Conservation (phyloP, 805 yeast genomes). For the Saccharomycopsis amapae region DNA sequence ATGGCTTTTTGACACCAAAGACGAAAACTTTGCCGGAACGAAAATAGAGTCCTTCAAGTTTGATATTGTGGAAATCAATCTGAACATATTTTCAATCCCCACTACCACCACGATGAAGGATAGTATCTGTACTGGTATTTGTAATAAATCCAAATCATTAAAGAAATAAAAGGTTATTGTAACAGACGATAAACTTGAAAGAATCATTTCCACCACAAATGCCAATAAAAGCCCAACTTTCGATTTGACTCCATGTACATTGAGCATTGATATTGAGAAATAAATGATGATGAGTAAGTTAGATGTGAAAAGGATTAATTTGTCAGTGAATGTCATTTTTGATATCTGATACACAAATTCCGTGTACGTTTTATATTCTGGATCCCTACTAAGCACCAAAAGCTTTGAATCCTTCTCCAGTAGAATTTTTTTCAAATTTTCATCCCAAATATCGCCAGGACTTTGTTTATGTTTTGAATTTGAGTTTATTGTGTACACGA, state of each 20-base stretch:
- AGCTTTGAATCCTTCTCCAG: neutral
- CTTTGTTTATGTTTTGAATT: constrained; percentile 16
- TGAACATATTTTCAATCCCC: constrained; percentile 42
- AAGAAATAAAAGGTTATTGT: constrained; percentile 36
- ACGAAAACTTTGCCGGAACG: constrained; percentile 34
- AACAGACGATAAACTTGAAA: constrained; percentile 37
- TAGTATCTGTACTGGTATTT: constrained; percentile 35
- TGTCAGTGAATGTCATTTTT: constrained; percentile 24
- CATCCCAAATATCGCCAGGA: constrained; percentile 28
- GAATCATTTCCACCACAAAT: constrained; percentile 32
- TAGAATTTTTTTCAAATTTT: constrained; percentile 27
- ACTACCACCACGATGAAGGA: constrained; percentile 37
- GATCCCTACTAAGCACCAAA: neutral
- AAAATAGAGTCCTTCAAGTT: constrained; percentile 30
- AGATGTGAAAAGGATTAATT: constrained; percentile 23
- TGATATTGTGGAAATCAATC: constrained; percentile 36
- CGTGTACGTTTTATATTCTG: constrained; percentile 1
- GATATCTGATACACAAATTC: constrained; percentile 19
- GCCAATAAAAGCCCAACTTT: constrained; percentile 40
- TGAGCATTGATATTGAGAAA: constrained; percentile 33
- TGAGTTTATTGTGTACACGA: too few species aligned
- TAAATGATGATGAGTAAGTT: constrained; percentile 30
- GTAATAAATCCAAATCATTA: constrained; percentile 28
- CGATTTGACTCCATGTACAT: constrained; percentile 38
- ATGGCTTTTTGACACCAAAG: constrained; percentile 33